Conservation (phyloP, 805 yeast genomes). For the Kluyveromyces aestuarii region DNA sequence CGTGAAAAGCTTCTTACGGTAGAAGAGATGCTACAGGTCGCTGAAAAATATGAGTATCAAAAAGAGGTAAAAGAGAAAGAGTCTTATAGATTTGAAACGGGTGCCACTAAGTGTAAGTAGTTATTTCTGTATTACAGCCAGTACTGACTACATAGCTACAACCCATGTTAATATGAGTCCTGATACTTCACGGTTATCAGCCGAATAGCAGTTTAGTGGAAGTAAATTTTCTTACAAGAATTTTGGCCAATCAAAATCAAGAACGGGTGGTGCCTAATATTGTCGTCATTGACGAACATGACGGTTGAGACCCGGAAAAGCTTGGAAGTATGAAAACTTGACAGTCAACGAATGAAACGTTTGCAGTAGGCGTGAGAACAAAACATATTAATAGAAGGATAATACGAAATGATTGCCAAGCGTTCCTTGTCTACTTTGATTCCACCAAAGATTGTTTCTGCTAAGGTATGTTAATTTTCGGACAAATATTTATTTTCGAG, state of each 20-base stretch:
- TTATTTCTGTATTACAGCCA: too few species aligned
- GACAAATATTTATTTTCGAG: neutral
- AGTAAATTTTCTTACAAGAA: neutral
- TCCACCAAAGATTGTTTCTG: slow-evolving; percentile 98
- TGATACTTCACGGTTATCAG: too few species aligned
- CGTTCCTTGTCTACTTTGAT: slow-evolving; percentile 92
- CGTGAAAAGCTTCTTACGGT: slow-evolving; percentile 13
- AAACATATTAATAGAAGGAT: slow-evolving; percentile 3
- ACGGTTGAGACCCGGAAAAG: neutral
- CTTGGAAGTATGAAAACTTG: neutral
- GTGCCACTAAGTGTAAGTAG: too few species aligned
- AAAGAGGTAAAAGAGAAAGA: too few species aligned
- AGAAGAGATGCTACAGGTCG: slow-evolving; percentile 8
- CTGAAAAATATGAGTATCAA: neutral
- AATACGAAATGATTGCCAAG: slow-evolving; percentile 53
- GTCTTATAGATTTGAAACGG: neutral
- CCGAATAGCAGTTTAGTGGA: too few species aligned
- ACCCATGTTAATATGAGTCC: too few species aligned
- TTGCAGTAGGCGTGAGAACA: neutral
- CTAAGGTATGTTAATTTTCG: slow-evolving; percentile 57
- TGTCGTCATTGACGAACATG: neutral
- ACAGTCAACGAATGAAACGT: neutral
- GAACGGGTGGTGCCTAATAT: neutral
- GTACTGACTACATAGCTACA: too few species aligned
- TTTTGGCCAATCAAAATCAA: neutral